Conservation (phyloP, 768 basidiomycete species). For the Serendipita sp. region DNA sequence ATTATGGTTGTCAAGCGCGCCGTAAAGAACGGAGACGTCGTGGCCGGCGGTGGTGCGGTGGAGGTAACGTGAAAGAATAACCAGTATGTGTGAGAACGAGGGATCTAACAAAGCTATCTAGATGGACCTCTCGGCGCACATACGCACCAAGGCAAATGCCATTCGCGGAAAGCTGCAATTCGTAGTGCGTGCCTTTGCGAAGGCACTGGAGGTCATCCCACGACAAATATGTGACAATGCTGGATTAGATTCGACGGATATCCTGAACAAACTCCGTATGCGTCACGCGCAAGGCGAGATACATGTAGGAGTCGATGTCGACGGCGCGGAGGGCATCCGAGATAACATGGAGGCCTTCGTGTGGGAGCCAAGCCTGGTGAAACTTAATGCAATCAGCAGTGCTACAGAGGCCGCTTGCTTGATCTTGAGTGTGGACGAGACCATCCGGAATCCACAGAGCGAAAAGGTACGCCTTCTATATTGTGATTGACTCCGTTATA, state of each 20-base stretch:
- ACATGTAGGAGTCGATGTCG: conserved; percentile 93
- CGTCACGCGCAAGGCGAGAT: conserved; percentile 69
- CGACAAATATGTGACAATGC: conserved; percentile 98
- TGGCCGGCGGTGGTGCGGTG: conserved; percentile 93
- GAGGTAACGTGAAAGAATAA: conserved; percentile 39
- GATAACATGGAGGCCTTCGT: conserved; percentile 97
- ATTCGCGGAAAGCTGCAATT: conserved; percentile 94
- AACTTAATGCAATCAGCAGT: conserved; percentile 86
- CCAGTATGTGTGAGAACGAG: background rate
- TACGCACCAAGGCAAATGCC: conserved; percentile 75
- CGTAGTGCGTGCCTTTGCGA: conserved; percentile 88
- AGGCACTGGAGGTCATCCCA: conserved; percentile 93
- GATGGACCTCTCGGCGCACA: conserved; percentile 96
- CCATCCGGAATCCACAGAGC: conserved; percentile 86
- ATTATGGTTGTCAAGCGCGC: conserved; percentile 99
- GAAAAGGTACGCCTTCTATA: conserved; percentile 48
- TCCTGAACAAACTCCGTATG: conserved; percentile 95
- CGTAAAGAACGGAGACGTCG: conserved; percentile 86
- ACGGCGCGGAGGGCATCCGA: conserved; percentile 70
- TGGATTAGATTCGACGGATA: conserved; percentile 90
- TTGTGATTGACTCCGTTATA: conserved; percentile 10
- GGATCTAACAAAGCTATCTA: conserved; percentile 18
- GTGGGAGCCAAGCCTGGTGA: conserved; percentile 94
- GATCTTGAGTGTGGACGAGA: conserved; percentile 93
- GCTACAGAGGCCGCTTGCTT: conserved; percentile 93